phyloP scores from a whole-genome alignment of 257 asterid species.

The Primulina huaijiensis region DNA sequence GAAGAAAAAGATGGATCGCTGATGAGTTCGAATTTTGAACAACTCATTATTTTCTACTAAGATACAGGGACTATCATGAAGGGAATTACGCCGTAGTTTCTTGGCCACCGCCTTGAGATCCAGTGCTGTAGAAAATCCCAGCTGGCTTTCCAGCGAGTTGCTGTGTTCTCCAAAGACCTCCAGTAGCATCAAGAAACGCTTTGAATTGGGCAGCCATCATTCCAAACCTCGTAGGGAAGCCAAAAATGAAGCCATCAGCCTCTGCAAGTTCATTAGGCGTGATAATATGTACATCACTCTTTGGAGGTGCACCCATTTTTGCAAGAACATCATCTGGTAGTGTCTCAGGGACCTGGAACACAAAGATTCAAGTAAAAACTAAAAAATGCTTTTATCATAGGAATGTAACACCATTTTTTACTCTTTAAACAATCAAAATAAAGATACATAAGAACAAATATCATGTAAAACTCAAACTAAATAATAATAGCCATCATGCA shows the following conservation, averaged over 20 bases:
- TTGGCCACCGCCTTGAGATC: conserved; percentile 87
- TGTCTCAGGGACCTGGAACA: conserved; percentile 66
- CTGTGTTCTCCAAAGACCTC: conserved; percentile 82
- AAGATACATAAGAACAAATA: not conserved
- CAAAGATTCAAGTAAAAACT: conserved; percentile 4
- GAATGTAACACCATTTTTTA: not conserved
- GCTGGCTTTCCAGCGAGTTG: conserved; percentile 88
- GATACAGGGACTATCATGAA: not conserved
- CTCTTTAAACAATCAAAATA: not conserved
- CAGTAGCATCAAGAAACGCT: conserved; percentile 81
- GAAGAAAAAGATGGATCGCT: not conserved
- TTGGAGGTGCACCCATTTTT: conserved; percentile 82
- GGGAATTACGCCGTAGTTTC: conserved; percentile 69
- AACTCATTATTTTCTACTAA: not conserved
- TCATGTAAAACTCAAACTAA: not conserved
- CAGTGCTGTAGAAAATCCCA: conserved; percentile 83
- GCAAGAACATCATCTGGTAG: conserved; percentile 61
- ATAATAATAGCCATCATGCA: not conserved
- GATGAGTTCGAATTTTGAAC: not conserved
- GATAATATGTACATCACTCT: conserved; percentile 58
- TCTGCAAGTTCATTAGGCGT: conserved; percentile 60
- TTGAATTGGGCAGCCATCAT: conserved; percentile 90
- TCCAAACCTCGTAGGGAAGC: conserved; percentile 81
- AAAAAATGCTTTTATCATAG: not conserved
- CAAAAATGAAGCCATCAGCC: conserved; percentile 74